Conservation (phyloP, 2,329 filamentous ascomycete species). For the Ophidiomyces ophidiicola region DNA sequence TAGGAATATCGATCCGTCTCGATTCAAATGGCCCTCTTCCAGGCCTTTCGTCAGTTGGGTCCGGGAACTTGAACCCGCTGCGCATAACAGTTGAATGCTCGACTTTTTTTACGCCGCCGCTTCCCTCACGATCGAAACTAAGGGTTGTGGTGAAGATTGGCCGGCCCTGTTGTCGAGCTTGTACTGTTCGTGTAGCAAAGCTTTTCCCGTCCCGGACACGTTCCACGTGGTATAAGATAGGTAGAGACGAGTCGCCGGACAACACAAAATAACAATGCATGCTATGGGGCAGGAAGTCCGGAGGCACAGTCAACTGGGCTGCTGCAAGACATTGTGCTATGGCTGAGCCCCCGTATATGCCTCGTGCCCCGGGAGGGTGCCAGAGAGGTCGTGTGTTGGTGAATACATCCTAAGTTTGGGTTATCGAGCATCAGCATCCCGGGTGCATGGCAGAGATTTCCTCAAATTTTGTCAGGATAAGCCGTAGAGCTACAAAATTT, state of each 20-base stretch:
- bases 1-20: slow-evolving; percentile 44
- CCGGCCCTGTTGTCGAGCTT: slow-evolving; percentile 74
- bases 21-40: slow-evolving; percentile 45
- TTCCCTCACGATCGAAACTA: slow-evolving; percentile 61
- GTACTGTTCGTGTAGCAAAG: slow-evolving; percentile 89
- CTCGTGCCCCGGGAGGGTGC: slow-evolving; percentile 83
- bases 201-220: slow-evolving; percentile 79
- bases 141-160: slow-evolving; percentile 94
- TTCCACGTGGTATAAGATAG: slow-evolving; percentile 91
- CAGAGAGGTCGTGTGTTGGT: slow-evolving; percentile 86
- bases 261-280: slow-evolving; percentile 99
- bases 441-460: not conserved
- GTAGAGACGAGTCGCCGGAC: slow-evolving; percentile 70
- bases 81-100: slow-evolving; percentile 56
- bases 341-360: slow-evolving; percentile 84
- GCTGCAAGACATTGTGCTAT: slow-evolving; percentile 86
- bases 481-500: not conserved
- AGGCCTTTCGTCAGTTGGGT: slow-evolving; percentile 25
- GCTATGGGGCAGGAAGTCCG: slow-evolving; percentile 72
- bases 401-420: slow-evolving; percentile 75
- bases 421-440: not conserved
- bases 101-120: slow-evolving; percentile 42
- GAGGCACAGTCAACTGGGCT: slow-evolving; percentile 73
- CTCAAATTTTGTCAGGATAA: not conserved
- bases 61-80: slow-evolving; percentile 33